Percentiles rank a stretch among this genome's conserved stretches.
These are phyloP conservation scores for Selaginella tamariscina DNA, from an alignment of 75 land plant genomes.

Conservation along the genomic window DNA sequence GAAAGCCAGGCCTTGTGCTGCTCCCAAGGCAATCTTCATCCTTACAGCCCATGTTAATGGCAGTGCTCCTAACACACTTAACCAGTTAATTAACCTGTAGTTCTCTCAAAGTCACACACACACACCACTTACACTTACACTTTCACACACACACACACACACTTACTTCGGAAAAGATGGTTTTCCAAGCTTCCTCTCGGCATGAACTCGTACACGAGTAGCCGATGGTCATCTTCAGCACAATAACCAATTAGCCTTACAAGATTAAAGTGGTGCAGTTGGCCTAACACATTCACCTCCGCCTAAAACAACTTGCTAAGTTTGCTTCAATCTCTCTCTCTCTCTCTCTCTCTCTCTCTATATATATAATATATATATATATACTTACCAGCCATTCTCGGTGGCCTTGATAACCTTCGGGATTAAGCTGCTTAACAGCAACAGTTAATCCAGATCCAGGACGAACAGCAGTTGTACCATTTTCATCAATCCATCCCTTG, in stretches of 20 bases:
- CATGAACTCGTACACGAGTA: constrained; percentile 10
- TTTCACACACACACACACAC: neutral
- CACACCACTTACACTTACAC: neutral
- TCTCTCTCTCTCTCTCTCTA: neutral
- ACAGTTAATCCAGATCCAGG: constrained; percentile 64
- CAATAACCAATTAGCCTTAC: constrained; percentile 10
- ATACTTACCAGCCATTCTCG: constrained; percentile 86
- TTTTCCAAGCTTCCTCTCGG: constrained; percentile 6
- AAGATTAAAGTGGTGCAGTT: neutral
- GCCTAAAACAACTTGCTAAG: neutral
- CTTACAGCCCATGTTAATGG: constrained; percentile 49
- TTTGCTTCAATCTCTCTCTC: neutral
- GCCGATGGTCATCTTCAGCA: constrained; percentile 4
- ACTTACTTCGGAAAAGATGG: constrained; percentile 8
- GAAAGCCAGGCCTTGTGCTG: constrained; percentile 48
- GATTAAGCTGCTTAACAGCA: constrained; percentile 70
- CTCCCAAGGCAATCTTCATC: constrained; percentile 45
- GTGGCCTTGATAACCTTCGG: constrained; percentile 77
- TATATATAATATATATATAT: no score
- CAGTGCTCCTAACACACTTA: constrained; percentile 9
- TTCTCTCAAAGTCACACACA: neutral
- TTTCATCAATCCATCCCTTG: constrained; percentile 72
- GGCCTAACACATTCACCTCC: constrained; percentile 4
- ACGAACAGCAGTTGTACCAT: constrained; percentile 53
- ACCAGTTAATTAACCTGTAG: neutral